Percentiles rank a stretch among this genome's conserved stretches.
Conservation (phyloP, 345 rosid species). For the Syzygium aromaticum region DNA sequence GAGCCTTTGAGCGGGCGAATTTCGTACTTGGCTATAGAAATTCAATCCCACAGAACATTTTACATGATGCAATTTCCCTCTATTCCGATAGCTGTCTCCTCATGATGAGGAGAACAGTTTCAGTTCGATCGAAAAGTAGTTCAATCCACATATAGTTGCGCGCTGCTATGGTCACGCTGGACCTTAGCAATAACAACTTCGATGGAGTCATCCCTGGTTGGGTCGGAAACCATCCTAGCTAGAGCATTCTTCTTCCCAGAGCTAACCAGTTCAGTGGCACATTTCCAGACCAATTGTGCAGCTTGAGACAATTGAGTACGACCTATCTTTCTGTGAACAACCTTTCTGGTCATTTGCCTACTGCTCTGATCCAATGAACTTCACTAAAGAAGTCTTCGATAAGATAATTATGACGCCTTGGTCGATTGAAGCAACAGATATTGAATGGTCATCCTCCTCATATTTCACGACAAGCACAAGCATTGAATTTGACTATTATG, state of each 20-base stretch:
- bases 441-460: background rate
- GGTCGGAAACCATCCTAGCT: background rate
- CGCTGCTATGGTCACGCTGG: slow-evolving; percentile 8
- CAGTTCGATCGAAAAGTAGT: slow-evolving; percentile 25
- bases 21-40: slow-evolving; percentile 27
- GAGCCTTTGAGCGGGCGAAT: slow-evolving; percentile 31
- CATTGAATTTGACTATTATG: fast-evolving
- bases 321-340: background rate
- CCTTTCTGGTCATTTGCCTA: background rate
- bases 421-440: background rate
- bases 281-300: background rate
- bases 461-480: background rate
- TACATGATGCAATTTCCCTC: slow-evolving; percentile 62
- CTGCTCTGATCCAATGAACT: background rate
- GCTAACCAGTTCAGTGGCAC: background rate
- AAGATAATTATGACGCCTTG: background rate
- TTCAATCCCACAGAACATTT: slow-evolving; percentile 37
- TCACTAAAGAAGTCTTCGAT: background rate
- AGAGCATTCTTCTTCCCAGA: background rate
- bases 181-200: fast-evolving
- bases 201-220: background rate
- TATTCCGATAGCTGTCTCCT: slow-evolving; percentile 64
- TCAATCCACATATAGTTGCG: slow-evolving; percentile 34
- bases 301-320: background rate
- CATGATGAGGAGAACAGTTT: slow-evolving; percentile 40